Base-by-base conservation (phyloP, 139 green algal species). In the Penium margaritaceum region DNA sequence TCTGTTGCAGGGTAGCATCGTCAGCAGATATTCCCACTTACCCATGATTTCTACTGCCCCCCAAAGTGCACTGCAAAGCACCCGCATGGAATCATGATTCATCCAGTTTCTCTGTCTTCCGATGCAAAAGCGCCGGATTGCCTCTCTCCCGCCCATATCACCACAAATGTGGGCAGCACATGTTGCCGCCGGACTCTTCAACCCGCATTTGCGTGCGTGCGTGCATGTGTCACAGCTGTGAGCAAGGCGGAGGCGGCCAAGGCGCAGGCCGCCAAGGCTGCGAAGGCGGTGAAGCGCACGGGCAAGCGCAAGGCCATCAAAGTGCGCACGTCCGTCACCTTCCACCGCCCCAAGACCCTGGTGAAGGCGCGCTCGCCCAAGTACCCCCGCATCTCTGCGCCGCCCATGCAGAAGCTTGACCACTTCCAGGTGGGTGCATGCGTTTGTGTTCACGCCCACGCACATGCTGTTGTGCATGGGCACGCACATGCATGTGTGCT, bases 241-340 rank as follows among this genome's bases (percentile, higher is more conserved):
- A 33, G 6, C 0, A 51, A 7, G 41, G 12, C 41, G 7, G 12
- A 51, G 7, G 85, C 84, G 55, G 79, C 82, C 62, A 91, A 90
- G 82, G 86, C 79, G 19, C 76, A 80, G 77, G 88, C 85, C 69
- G 66, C 57, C 12, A 90, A 90, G 78, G 89, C 89, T 47, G 85
- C 89, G 33, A 97, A 98, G 89, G 87, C 89, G 14, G 87, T 96
- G 21, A 97, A 96, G 87, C 95, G 95, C 85, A 82, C 75, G 38
- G 85, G 75, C 70, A 94, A 90, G 85, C 90, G 90, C 83, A 73
- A 72, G 46, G 37, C 63, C 35, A 21, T 75, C 9, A 87, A 87
- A 71, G 70, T 67, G 30, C 54, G 78, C n/a, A 79, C 72, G 43
- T 79, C 63, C 21, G 70, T 84, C 44, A 77, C 63, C 9, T 87